These are phyloP conservation scores for Acacia confusa DNA, from an alignment of 306 rosid species.

Conservation along the genomic window DNA sequence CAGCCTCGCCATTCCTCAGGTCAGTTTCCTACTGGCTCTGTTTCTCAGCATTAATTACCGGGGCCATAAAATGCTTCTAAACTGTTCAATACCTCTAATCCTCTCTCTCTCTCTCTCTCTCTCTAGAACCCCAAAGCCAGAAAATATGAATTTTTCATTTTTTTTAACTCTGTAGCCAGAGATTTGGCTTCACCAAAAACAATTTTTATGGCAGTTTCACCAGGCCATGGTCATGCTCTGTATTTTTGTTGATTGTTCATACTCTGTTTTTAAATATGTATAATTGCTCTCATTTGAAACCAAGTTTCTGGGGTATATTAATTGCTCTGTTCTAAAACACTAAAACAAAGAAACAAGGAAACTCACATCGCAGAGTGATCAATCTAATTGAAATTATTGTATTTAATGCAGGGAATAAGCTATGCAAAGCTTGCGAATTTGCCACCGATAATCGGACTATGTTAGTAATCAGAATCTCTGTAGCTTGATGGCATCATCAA, in stretches of 20 bases:
- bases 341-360: not conserved
- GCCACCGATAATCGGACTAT: slow-evolving; percentile 94
- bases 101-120: too few relatives aligned
- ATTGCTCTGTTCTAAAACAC: not conserved
- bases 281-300: not conserved
- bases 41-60: not conserved
- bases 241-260: too few relatives aligned
- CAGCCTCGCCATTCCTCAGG: slow-evolving; percentile 97
- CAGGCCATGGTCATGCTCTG: not conserved
- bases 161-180: too few relatives aligned
- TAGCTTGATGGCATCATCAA: not conserved
- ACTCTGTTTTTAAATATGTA: too few relatives aligned
- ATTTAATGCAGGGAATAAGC: slow-evolving; percentile 79
- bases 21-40: not conserved
- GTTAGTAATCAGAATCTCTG: slow-evolving; percentile 55
- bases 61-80: too few relatives aligned
- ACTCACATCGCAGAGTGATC: not conserved
- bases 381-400: not conserved
- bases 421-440: slow-evolving; percentile 97
- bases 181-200: not conserved
- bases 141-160: too few relatives aligned
- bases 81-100: too few relatives aligned
- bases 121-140: too few relatives aligned
- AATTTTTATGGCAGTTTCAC: not conserved
- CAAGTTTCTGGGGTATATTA: not conserved